A percentile compares a stretch with the other conserved stretches of the same genome.
phyloP scores from a whole-genome alignment of 441 rosid species.

The Pelargonium exstipulatum region DNA sequence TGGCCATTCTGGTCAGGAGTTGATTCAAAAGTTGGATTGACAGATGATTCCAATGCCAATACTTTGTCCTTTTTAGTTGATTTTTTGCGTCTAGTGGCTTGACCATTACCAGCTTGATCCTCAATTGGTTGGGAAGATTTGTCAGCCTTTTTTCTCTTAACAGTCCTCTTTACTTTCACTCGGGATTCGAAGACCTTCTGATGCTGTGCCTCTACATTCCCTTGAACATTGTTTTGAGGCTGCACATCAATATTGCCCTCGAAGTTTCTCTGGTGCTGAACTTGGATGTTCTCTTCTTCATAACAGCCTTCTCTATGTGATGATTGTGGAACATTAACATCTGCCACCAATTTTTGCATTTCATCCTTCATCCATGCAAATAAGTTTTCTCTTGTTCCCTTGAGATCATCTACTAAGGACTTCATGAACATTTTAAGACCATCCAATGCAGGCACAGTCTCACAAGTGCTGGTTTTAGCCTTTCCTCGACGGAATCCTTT shows the following conservation, averaged over 20 bases:
- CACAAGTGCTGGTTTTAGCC: slow-evolving; percentile 24
- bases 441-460: slow-evolving; percentile 27
- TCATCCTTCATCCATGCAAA: slow-evolving; percentile 52
- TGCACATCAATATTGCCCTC: not conserved
- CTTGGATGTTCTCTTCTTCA: slow-evolving; percentile 21
- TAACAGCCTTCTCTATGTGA: slow-evolving; percentile 20
- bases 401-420: slow-evolving; percentile 49
- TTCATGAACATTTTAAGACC: slow-evolving; percentile 38
- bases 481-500: slow-evolving; percentile 22
- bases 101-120: slow-evolving; percentile 21
- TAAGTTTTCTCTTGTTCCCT: slow-evolving; percentile 37
- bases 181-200: slow-evolving; percentile 20
- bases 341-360: slow-evolving; percentile 36
- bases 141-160: slow-evolving; percentile 16
- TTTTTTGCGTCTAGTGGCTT: slow-evolving; percentile 20
- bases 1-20: slow-evolving; percentile 21
- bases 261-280: no score
- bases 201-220: slow-evolving; percentile 20
- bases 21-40: slow-evolving; percentile 22
- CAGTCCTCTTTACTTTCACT: slow-evolving; percentile 15
- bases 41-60: slow-evolving; percentile 18
- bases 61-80: slow-evolving; percentile 20
- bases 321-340: slow-evolving; percentile 20
- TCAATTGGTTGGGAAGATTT: slow-evolving; percentile 18
- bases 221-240: slow-evolving; percentile 17